Evolutionary conservation across 2,329 filamentous ascomycete genomes (phyloP).

Genomic region (Aspergillus eucalypticola): DNA sequence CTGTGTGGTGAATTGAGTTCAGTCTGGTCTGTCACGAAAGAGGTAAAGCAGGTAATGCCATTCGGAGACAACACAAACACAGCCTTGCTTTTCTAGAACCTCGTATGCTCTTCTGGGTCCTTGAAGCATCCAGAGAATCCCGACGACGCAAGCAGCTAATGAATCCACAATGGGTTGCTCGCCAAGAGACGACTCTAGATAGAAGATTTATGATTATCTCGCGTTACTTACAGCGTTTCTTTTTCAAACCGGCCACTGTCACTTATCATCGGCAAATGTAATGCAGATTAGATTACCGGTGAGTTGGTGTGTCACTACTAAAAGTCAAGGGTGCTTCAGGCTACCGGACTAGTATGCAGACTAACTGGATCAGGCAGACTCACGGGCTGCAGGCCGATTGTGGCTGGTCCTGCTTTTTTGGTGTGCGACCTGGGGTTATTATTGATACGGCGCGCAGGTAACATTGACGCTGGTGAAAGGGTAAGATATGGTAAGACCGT

Average conservation of each 20-base stretch:
- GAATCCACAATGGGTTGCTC: too few relatives aligned
- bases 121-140: too few relatives aligned
- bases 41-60: not conserved
- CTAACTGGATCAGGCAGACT: conserved; percentile 5
- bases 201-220: too few relatives aligned
- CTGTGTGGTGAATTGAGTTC: not conserved
- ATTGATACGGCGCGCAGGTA: not conserved
- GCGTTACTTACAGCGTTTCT: too few relatives aligned
- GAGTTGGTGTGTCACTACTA: not conserved
- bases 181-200: too few relatives aligned
- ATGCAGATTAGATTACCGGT: conserved; percentile 7
- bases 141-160: too few relatives aligned
- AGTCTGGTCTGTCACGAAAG: not conserved
- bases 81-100: too few relatives aligned
- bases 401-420: not conserved
- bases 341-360: not conserved
- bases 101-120: too few relatives aligned
- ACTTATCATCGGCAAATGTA: conserved; percentile 3
- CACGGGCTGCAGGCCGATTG: not conserved
- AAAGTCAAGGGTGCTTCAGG: not conserved
- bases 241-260: not conserved
- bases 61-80: too few relatives aligned
- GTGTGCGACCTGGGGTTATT: not conserved
- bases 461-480: not conserved
- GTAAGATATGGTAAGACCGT: not conserved